Percentiles rank a stretch among this genome's conserved stretches.
These are phyloP conservation scores for Xanthoceras sorbifolium DNA, from an alignment of 345 rosid species.

Conservation along the genomic window DNA sequence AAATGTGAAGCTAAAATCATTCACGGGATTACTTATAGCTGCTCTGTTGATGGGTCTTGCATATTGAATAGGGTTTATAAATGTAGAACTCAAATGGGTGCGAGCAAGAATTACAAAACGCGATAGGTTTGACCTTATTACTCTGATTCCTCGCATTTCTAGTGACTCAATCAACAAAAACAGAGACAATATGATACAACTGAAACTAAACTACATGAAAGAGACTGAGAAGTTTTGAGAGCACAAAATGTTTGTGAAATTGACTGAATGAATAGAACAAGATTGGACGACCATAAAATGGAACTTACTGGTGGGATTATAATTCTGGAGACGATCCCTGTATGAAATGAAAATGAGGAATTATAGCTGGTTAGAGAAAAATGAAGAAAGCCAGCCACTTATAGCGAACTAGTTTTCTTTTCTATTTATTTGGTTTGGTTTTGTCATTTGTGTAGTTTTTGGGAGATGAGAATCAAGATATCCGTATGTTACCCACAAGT, in stretches of 20 bases:
- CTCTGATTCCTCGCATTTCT: constrained; percentile 37
- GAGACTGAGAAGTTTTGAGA: not conserved
- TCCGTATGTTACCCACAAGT: no score
- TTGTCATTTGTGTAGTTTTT: no score
- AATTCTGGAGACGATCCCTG: not conserved
- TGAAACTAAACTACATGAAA: not conserved
- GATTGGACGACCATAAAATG: not conserved
- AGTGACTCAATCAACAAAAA: not conserved
- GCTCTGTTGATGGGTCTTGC: constrained; percentile 19
- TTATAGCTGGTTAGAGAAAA: not conserved
- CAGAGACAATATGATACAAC: not conserved
- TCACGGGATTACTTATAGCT: not conserved
- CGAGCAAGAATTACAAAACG: constrained; percentile 10
- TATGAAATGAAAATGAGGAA: not conserved
- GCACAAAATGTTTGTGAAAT: constrained; percentile 38
- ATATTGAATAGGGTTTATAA: not conserved
- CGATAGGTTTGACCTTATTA: constrained; percentile 18
- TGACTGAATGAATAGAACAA: constrained; percentile 25
- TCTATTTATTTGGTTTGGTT: not conserved
- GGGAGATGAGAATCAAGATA: no score
- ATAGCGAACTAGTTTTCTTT: not conserved
- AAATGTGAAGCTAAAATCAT: constrained; percentile 15
- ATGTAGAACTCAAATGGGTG: constrained; percentile 16
- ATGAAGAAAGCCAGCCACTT: not conserved
- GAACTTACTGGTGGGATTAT: not conserved